These are phyloP conservation scores for Hypomyces perniciosus DNA, from an alignment of 2,329 filamentous ascomycete species.

Conservation along the genomic window DNA sequence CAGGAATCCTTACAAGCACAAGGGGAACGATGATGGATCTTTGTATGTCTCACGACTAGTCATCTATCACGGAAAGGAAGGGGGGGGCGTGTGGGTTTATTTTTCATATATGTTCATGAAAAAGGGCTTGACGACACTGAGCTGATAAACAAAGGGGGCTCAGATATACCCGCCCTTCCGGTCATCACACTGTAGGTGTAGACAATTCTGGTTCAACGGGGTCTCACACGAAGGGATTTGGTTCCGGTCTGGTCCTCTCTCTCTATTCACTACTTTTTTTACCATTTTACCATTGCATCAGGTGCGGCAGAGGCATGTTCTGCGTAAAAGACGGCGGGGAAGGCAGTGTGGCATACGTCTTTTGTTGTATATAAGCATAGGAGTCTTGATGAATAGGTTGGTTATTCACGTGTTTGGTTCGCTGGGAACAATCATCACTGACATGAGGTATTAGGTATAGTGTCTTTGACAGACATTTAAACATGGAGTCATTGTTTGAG, in stretches of 20 bases:
- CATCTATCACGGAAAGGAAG: too few relatives aligned
- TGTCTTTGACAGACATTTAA: too few relatives aligned
- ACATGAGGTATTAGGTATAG: background rate
- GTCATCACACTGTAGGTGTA: constrained; percentile 22
- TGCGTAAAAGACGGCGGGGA: background rate
- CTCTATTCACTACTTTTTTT: constrained; percentile 9
- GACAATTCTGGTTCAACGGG: constrained; percentile 25
- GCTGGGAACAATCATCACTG: background rate
- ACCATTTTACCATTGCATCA: constrained; percentile 10
- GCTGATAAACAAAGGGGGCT: too few relatives aligned
- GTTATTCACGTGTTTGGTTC: background rate
- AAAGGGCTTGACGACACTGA: too few relatives aligned
- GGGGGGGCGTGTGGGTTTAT: too few relatives aligned
- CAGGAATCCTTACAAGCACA: constrained; percentile 25
- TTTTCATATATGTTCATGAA: too few relatives aligned
- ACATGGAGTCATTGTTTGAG: too few relatives aligned
- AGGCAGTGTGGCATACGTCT: background rate
- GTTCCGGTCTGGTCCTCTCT: constrained; percentile 13
- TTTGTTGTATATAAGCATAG: constrained; percentile 11
- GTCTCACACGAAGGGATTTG: constrained; percentile 16
- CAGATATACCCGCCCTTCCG: too few relatives aligned
- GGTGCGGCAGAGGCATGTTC: background rate
- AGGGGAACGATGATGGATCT: constrained; percentile 17
- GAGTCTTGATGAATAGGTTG: constrained; percentile 8
- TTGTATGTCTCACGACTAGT: too few relatives aligned